Base-by-base conservation (phyloP, 768 basidiomycete genomes). In the Termitomyces bulborhizus region DNA sequence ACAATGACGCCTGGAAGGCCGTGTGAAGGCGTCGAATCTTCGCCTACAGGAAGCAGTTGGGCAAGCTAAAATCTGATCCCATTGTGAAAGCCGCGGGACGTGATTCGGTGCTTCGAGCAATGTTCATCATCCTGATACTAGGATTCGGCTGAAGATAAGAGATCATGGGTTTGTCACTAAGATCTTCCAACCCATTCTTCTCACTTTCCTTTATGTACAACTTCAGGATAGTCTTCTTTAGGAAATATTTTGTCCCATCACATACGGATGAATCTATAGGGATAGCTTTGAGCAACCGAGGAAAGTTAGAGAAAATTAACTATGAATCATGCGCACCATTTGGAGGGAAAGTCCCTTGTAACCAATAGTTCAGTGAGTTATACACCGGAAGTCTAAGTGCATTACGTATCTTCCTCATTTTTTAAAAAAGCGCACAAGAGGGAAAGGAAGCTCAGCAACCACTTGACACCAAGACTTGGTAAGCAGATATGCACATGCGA, bases 351-450 rank as follows among this genome's bases (percentile, higher is more conserved):
- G 3, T 74, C 46, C 47, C 76, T 70, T 5, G 75, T 62, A 1
- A 84, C 63, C 24, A 76, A 71, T 4, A 79, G 67, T 1, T 85
- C 84, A 1, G 81, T 79, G 4, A 85, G 68, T 65, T 82, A 86
- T 0, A 82, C 83, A 1, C 85, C 85, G 46, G 81, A 84, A 0
- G 81, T 83, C 3, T 81, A 81, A 0, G 80, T 73, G 63, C 79
- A 83, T n/a, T 70, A 67, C n/a, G n/a, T n/a, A n/a, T n/a, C n/a
- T 0, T 72, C 69, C 1, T 75, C 5, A 5, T 5, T 62, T 18
- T 16, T 11, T 5, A 51, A 18, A 51, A 18, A 27, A 31, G 37
- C 13, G 8, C 32, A 13, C 6, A 26, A 15, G 31, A 1, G 11
- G 15, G 9, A 32, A 34, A 9, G 11, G 16, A 15, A 8, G 15